Base-by-base conservation (phyloP, 768 basidiomycete genomes). In the Naganishia friedmannii region DNA sequence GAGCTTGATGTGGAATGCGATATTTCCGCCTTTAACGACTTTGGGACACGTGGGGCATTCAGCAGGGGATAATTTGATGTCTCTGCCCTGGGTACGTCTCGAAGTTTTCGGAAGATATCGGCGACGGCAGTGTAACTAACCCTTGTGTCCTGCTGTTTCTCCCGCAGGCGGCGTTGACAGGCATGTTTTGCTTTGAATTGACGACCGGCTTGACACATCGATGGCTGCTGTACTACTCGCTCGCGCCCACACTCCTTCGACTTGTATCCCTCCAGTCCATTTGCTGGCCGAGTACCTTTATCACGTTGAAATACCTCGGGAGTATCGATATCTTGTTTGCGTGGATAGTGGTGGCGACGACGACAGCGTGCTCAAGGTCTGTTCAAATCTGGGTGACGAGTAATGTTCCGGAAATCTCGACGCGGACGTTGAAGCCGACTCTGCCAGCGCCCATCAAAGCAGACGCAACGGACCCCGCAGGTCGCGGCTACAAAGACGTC, bases 351-450 rank as follows among this genome's bases (percentile, higher is more conserved):
- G 90, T 97, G 57, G 93, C 89, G 0, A 93, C 89, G 15, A 92
- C 91, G 55, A 96, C 95, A 0, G 91, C 89, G 76, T 83, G 89
- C 67, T 79, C 76, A 5, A 74, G 81, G 9, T 67, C 77, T 5
- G 86, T 97, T 67, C 92, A 96, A 82, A 88, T 96, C 70, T 98
- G 93, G 93, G 93, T 96, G 29, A 95, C 93, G 48, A 90, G 89
- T 77, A 98, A 98, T 79, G 86, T 98, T n/a, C 71, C 71, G 4
- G 71, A 71, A 34, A 65, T 23, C 21, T 65, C 69, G 17, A 31
- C 13, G 8, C 28, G 69, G 32, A 46, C 58, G 4, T 31, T 68
- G 45, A 70, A 65, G 37, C 57, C 54, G 6, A 34, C 69, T 2
- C 34, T 5, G 53, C 28, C 31, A n/a, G 26, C 65, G n/a, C 19